Evolutionary conservation across 345 rosid genomes (phyloP).

Genomic region (Syzygium grande): DNA sequence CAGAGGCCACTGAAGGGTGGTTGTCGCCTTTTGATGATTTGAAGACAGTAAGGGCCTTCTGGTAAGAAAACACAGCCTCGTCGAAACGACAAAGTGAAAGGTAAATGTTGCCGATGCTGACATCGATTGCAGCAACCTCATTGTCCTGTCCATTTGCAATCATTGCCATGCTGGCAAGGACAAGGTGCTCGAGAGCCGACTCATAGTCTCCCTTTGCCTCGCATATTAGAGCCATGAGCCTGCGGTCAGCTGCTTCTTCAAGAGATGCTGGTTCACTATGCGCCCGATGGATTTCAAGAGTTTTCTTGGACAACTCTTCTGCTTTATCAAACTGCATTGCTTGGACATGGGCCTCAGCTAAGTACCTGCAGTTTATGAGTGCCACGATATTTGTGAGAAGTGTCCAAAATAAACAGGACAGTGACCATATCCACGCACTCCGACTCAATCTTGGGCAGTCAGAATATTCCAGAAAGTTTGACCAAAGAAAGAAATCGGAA

Average conservation of each 20-base stretch:
- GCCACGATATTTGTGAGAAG: neutral
- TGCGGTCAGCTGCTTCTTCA: conserved; percentile 95
- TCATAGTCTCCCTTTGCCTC: conserved; percentile 98
- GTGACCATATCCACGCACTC: neutral
- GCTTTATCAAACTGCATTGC: conserved; percentile 99
- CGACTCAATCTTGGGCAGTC: neutral
- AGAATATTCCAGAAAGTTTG: neutral
- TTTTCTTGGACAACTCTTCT: conserved; percentile 83
- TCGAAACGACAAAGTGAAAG: conserved; percentile 89
- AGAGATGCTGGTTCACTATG: conserved; percentile 98
- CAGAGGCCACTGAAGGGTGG: conserved; percentile 91
- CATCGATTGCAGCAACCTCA: conserved; percentile 94
- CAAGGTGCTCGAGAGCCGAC: conserved; percentile 90
- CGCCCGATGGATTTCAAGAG: conserved; percentile 89
- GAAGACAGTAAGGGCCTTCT: conserved; percentile 96
- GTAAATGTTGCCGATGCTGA: conserved; percentile 90
- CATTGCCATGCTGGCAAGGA: conserved; percentile 99
- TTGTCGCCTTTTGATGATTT: conserved; percentile 94
- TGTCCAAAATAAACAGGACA: neutral
- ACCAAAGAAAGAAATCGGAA: neutral
- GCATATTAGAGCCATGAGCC: conserved; percentile 83
- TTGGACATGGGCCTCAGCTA: conserved; percentile 97
- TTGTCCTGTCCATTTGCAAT: conserved; percentile 85
- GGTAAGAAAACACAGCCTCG: conserved; percentile 94
- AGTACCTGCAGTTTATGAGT: conserved; percentile 47